These are phyloP conservation scores for Endotrypanum monterogeii DNA, from an alignment of 208 protist species.

Conservation along the genomic window DNA sequence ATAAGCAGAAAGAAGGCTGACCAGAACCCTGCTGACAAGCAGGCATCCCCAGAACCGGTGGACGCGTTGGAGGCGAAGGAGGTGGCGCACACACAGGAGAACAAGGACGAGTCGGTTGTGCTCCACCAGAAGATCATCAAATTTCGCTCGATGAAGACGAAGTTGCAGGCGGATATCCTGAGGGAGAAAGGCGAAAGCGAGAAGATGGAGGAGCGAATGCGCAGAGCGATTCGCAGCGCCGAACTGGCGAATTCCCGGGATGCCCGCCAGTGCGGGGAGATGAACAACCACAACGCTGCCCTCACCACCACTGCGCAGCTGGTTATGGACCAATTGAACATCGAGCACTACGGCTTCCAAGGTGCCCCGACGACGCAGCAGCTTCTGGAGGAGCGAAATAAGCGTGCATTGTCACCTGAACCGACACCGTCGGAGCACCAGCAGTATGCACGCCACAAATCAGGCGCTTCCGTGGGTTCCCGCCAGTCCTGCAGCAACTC, in stretches of 20 bases:
- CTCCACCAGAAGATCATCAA: conserved; percentile 59
- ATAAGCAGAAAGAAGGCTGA: conserved; percentile 27
- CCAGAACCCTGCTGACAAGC: neutral
- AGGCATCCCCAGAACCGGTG: conserved; percentile 34
- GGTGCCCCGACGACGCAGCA: conserved; percentile 54
- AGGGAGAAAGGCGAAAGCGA: conserved; percentile 46
- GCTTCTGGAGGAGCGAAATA: conserved; percentile 58
- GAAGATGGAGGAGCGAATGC: conserved; percentile 45
- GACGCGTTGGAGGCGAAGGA: conserved; percentile 46
- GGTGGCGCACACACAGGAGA: conserved; percentile 44
- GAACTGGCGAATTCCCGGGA: conserved; percentile 66
- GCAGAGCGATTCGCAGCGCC: conserved; percentile 39
- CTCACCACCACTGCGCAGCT: conserved; percentile 71
- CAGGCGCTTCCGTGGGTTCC: conserved; percentile 10
- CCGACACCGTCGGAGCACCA: conserved; percentile 27
- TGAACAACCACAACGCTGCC: conserved; percentile 68
- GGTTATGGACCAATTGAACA: conserved; percentile 76
- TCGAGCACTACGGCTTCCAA: conserved; percentile 75
- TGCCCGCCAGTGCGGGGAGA: conserved; percentile 58
- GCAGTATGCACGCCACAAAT: conserved; percentile 24
- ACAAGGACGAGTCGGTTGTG: conserved; percentile 30
- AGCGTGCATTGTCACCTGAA: conserved; percentile 37
- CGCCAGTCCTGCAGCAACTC: conserved; percentile 31
- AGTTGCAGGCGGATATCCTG: conserved; percentile 56
- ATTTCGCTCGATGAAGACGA: conserved; percentile 64